These are phyloP conservation scores for Suillus spraguei DNA, from an alignment of 768 basidiomycete genomes.

Conservation along the genomic window DNA sequence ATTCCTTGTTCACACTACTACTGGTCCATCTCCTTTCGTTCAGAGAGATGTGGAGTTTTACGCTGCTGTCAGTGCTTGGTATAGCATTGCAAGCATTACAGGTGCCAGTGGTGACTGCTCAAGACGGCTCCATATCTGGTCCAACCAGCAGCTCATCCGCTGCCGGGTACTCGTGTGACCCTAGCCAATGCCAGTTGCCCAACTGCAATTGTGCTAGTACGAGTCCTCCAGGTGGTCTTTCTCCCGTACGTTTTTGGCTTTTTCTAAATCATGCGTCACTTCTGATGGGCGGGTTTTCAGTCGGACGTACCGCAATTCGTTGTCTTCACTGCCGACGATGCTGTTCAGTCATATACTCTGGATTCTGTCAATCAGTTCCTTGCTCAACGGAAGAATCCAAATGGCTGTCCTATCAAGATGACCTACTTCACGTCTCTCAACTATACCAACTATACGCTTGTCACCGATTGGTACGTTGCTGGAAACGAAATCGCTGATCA, in stretches of 20 bases:
- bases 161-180: constrained; percentile 73
- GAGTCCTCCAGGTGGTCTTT: constrained; percentile 69
- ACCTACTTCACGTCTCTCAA: constrained; percentile 74
- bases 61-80: constrained; percentile 11
- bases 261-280: background rate
- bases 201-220: constrained; percentile 75
- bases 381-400: constrained; percentile 73
- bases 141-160: constrained; percentile 54
- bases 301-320: constrained; percentile 65
- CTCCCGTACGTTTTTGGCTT: constrained; percentile 46
- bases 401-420: constrained; percentile 74
- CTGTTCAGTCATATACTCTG: constrained; percentile 75
- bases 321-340: constrained; percentile 78
- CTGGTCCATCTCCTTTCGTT: background rate
- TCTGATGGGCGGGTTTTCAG: constrained; percentile 32
- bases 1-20: background rate
- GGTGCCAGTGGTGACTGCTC: constrained; percentile 26
- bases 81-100: constrained; percentile 8
- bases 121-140: constrained; percentile 56
- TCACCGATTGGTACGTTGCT: constrained; percentile 79
- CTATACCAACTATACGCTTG: constrained; percentile 77
- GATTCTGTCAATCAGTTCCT: constrained; percentile 77
- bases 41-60: constrained; percentile 12
- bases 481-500: constrained; percentile 86
- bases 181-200: constrained; percentile 65